A percentile compares a stretch with the other conserved stretches of the same genome.
phyloP scores from a whole-genome alignment of 2,329 filamentous ascomycete species.

The Paramyrothecium roridum region DNA sequence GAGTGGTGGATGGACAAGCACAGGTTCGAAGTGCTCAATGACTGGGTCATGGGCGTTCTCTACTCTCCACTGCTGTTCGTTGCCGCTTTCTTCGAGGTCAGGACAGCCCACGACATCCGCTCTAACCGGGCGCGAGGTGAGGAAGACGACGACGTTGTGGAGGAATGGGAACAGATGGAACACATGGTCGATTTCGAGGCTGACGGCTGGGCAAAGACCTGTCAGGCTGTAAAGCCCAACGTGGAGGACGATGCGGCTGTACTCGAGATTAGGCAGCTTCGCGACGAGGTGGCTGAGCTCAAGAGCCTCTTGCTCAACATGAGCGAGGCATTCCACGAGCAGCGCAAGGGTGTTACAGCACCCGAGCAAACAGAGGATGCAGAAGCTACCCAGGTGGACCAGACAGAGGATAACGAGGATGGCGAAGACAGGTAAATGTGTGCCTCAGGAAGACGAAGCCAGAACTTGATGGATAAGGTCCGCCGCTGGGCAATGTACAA shows the following conservation, averaged over 20 bases:
- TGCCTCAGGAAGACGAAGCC: no score
- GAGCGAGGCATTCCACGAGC: conserved; percentile 16
- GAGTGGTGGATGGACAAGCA: conserved; percentile 91
- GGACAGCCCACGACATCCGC: conserved; percentile 62
- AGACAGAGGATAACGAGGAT: background rate
- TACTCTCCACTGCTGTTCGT: conserved; percentile 82
- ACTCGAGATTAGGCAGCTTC: conserved; percentile 62
- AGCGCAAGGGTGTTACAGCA: background rate
- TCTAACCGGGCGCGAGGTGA: conserved; percentile 77
- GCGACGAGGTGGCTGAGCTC: conserved; percentile 55
- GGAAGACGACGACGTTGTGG: conserved; percentile 80
- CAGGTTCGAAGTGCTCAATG: conserved; percentile 78
- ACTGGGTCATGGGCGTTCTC: conserved; percentile 79
- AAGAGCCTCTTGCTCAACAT: conserved; percentile 42
- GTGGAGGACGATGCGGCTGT: conserved; percentile 75
- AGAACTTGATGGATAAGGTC: no score
- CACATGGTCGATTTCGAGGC: conserved; percentile 73
- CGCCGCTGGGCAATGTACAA: no score
- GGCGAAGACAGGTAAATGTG: no score
- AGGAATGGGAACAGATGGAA: conserved; percentile 90
- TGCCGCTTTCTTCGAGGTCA: conserved; percentile 70
- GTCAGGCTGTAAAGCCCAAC: conserved; percentile 73
- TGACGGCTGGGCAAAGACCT: conserved; percentile 82
- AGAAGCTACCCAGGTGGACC: background rate
- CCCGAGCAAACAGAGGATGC: background rate